A percentile compares a stretch with the other conserved stretches of the same genome.
Evolutionary conservation across 106 monocot species (phyloP).

Genomic region (Iris macrosiphon): DNA sequence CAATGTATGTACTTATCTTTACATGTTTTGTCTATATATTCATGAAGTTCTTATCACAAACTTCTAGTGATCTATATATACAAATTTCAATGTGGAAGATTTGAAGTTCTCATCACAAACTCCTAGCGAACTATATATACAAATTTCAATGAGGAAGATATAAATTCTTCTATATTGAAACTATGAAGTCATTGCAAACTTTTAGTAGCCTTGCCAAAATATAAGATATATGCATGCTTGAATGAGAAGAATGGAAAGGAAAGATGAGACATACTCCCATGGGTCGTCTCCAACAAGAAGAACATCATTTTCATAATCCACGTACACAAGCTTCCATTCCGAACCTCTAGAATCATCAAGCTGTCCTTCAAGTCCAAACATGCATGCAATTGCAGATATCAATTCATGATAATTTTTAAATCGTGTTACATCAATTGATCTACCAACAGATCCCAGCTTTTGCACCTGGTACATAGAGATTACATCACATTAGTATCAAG

Average conservation of each 20-base stretch:
- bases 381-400: constrained; percentile 70
- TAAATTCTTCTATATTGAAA: too few relatives aligned
- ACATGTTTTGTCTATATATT: too few relatives aligned
- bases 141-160: too few relatives aligned
- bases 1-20: too few relatives aligned
- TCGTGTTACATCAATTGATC: constrained; percentile 86
- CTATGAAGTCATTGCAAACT: too few relatives aligned
- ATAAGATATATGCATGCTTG: too few relatives aligned
- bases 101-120: too few relatives aligned
- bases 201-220: too few relatives aligned
- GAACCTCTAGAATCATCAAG: constrained; percentile 56
- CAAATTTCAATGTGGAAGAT: too few relatives aligned
- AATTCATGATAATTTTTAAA: constrained; percentile 75
- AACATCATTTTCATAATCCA: constrained; percentile 96
- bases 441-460: constrained; percentile 88
- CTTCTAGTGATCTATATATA: too few relatives aligned
- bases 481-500: background rate
- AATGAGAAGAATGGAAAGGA: constrained; percentile 2
- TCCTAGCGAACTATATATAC: too few relatives aligned
- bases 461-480: constrained; percentile 54
- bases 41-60: too few relatives aligned
- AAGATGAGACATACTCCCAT: constrained; percentile 76
- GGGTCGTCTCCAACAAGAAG: constrained; percentile 99
- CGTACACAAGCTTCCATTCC: constrained; percentile 92
- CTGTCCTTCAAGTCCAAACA: constrained; percentile 91